A percentile compares a stretch with the other conserved stretches of the same genome.
phyloP scores from a whole-genome alignment of 352 stramenopile genomes.

The Pythium chondricola region DNA sequence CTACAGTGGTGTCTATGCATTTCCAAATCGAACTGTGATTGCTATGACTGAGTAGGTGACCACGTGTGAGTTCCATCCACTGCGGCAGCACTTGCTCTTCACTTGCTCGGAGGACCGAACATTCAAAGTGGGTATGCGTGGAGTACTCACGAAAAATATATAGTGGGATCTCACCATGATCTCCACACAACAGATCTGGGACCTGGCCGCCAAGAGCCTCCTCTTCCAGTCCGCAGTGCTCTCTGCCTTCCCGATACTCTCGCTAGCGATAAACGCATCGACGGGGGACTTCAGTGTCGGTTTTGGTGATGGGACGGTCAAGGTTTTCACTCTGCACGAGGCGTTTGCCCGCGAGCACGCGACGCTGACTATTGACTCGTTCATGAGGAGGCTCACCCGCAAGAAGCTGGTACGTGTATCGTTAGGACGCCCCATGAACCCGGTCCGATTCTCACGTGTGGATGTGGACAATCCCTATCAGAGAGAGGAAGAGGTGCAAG shows the following conservation, averaged over 20 bases:
- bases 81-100: conserved; percentile 57
- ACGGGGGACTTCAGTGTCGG: conserved; percentile 63
- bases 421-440: background rate
- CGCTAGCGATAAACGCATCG: conserved; percentile 46
- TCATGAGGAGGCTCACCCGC: conserved; percentile 28
- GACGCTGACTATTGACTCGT: conserved; percentile 37
- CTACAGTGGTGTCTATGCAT: too few species aligned
- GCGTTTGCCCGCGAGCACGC: conserved; percentile 50
- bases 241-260: conserved; percentile 69
- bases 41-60: conserved; percentile 37
- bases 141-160: background rate
- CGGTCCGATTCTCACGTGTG: too few species aligned
- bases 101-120: conserved; percentile 78
- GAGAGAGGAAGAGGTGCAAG: conserved; percentile 35
- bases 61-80: conserved; percentile 64
- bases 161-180: too few species aligned
- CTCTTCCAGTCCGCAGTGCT: conserved; percentile 76
- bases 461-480: conserved; percentile 5
- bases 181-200: conserved; percentile 63
- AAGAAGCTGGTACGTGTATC: conserved; percentile 26
- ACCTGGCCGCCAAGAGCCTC: conserved; percentile 47
- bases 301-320: conserved; percentile 64
- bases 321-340: conserved; percentile 49
- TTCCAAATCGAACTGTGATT: background rate
- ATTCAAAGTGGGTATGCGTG: conserved; percentile 47